phyloP scores from a whole-genome alignment of 495 filamentous ascomycete species.

The Penicillium malachiteum region DNA sequence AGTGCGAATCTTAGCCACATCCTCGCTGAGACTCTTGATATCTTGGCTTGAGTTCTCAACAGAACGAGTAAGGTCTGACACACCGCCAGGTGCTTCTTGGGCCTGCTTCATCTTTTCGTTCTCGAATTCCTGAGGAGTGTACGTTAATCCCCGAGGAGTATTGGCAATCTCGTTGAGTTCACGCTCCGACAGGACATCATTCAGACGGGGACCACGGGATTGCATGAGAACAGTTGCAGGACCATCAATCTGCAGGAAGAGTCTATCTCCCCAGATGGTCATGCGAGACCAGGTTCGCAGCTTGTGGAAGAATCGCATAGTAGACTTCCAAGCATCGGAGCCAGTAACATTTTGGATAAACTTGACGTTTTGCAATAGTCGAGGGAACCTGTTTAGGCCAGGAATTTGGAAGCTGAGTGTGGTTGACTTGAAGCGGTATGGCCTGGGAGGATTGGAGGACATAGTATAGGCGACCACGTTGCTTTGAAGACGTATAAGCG shows the following conservation, averaged over 20 bases:
- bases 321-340: slow-evolving; percentile 65
- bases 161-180: slow-evolving; percentile 89
- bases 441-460: slow-evolving; percentile 66
- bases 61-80: slow-evolving; percentile 30
- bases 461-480: slow-evolving; percentile 89
- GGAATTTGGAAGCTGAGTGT: slow-evolving; percentile 78
- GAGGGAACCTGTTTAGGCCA: slow-evolving; percentile 49
- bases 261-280: slow-evolving; percentile 91
- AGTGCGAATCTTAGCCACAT: slow-evolving; percentile 58
- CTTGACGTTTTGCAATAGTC: slow-evolving; percentile 57
- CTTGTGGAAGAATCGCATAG: slow-evolving; percentile 59
- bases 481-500: slow-evolving; percentile 36
- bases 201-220: slow-evolving; percentile 70
- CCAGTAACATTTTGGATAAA: slow-evolving; percentile 70
- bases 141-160: slow-evolving; percentile 52
- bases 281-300: slow-evolving; percentile 72
- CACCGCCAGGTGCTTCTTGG: slow-evolving; percentile 16
- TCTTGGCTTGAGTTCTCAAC: slow-evolving; percentile 36
- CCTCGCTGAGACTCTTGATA: slow-evolving; percentile 37
- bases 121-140: slow-evolving; percentile 49
- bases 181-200: slow-evolving; percentile 68
- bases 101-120: slow-evolving; percentile 18
- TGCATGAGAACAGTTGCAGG: slow-evolving; percentile 84
- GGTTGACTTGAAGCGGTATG: slow-evolving; percentile 81
- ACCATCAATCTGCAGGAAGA: slow-evolving; percentile 87